Percentiles rank a stretch among this genome's conserved stretches.
These are phyloP conservation scores for Kokia cookei DNA, from an alignment of 441 rosid species.

Conservation along the genomic window DNA sequence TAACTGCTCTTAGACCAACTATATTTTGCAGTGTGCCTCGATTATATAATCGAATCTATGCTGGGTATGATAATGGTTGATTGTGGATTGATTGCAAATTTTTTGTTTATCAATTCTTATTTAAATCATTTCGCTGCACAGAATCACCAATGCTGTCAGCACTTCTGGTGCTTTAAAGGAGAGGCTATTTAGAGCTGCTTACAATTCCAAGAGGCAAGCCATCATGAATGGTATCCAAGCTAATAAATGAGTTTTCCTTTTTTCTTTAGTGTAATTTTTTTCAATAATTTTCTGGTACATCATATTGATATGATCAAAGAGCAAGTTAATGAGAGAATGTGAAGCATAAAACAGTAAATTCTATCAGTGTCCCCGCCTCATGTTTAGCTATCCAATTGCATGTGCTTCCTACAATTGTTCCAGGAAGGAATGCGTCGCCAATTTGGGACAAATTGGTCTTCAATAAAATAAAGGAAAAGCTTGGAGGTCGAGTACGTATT, in stretches of 20 bases:
- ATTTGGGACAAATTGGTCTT: conserved; percentile 71
- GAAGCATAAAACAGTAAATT: background rate
- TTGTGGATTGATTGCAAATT: background rate
- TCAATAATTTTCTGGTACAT: background rate
- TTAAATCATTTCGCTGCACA: conserved; percentile 14
- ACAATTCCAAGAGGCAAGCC: conserved; percentile 66
- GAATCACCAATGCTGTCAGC: conserved; percentile 51
- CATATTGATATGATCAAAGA: background rate
- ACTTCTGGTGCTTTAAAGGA: conserved; percentile 48
- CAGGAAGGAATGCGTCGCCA: conserved; percentile 50
- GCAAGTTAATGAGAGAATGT: background rate
- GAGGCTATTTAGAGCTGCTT: conserved; percentile 56
- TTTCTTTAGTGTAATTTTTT: background rate
- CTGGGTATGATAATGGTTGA: conserved; percentile 38
- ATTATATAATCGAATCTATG: conserved; percentile 56
- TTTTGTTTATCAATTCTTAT: conserved; percentile 7
- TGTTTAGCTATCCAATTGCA: background rate
- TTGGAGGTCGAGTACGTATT: conserved; percentile 65
- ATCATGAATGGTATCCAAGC: conserved; percentile 42
- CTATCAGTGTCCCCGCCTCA: background rate
- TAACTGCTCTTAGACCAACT: conserved; percentile 60
- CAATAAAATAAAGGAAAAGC: conserved; percentile 63
- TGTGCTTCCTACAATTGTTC: conserved; percentile 8
- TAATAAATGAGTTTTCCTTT: background rate
- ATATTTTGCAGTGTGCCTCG: conserved; percentile 73